Evolutionary conservation across 768 basidiomycete genomes (phyloP).

Genomic region (Trametes sanguinea): DNA sequence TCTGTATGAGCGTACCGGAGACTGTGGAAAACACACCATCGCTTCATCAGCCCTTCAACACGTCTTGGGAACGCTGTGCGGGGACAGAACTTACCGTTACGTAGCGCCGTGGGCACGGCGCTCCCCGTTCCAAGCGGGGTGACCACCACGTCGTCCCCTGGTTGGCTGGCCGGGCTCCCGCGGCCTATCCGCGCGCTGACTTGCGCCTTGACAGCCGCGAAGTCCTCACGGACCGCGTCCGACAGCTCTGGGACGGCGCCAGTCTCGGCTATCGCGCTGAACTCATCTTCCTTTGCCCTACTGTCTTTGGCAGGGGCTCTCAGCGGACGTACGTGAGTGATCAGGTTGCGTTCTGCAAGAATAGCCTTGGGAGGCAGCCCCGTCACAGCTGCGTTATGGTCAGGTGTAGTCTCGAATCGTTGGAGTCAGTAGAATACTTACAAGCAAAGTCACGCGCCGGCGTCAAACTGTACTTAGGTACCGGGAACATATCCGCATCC

Average conservation of each 20-base stretch:
- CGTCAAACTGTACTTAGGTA: constrained; percentile 55
- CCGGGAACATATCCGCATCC: constrained; percentile 71
- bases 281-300: constrained; percentile 31
- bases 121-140: constrained; percentile 89
- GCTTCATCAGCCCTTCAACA: not conserved
- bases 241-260: constrained; percentile 26
- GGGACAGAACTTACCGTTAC: constrained; percentile 64
- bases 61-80: not conserved
- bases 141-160: constrained; percentile 67
- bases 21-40: constrained; percentile 42
- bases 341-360: constrained; percentile 44
- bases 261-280: constrained; percentile 31
- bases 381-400: constrained; percentile 30
- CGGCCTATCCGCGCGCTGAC: constrained; percentile 28
- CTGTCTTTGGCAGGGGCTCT: constrained; percentile 41
- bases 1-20: constrained; percentile 72
- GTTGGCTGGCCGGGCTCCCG: constrained; percentile 16
- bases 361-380: constrained; percentile 50
- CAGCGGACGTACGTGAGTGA: constrained; percentile 50
- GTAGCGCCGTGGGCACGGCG: constrained; percentile 79
- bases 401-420: too few species aligned
- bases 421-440: constrained; percentile 1
- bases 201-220: constrained; percentile 40
- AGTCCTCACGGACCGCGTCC: constrained; percentile 38
- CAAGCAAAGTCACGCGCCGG: constrained; percentile 41